Conservation (phyloP, 2,329 filamentous ascomycete genomes). For the Cladosporium colombiae region DNA sequence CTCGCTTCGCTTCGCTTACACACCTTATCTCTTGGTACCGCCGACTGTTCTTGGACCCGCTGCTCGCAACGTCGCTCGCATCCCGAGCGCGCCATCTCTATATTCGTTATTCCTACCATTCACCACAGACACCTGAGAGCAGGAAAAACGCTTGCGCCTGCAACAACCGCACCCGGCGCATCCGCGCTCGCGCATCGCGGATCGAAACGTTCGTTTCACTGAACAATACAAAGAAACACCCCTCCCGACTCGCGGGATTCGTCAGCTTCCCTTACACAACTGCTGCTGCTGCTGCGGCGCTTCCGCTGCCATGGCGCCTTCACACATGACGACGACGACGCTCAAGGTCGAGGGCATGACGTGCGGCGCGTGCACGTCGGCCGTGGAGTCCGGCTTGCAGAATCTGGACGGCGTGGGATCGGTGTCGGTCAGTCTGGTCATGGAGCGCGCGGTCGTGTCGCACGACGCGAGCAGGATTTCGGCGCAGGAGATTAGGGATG, state of each 20-base stretch:
- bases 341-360: constrained; percentile 82
- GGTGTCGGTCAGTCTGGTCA: constrained; percentile 89
- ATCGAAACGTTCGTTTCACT: neutral
- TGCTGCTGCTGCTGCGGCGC: neutral
- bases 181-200: constrained; percentile 1
- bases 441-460: constrained; percentile 90
- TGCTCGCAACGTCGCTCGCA: constrained; percentile 9
- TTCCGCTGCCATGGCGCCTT: constrained; percentile 17
- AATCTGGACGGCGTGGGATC: constrained; percentile 77
- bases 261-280: neutral
- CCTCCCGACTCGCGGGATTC: neutral
- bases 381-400: constrained; percentile 86
- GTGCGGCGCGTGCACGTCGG: constrained; percentile 91
- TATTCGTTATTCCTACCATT: neutral
- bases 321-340: constrained; percentile 82
- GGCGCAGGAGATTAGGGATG: constrained; percentile 74
- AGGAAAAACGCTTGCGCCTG: neutral
- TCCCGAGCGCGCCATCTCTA: neutral
- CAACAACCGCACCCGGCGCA: neutral
- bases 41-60: constrained; percentile 1
- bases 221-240: neutral
- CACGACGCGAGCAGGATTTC: constrained; percentile 78
- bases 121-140: neutral
- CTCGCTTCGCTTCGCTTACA: constrained; percentile 14
- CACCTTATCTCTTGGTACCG: constrained; percentile 17